Percentiles rank a stretch among this genome's conserved stretches.
Conservation (phyloP, 2,329 filamentous ascomycete genomes). For the Fusarium pseudoanthophilum region DNA sequence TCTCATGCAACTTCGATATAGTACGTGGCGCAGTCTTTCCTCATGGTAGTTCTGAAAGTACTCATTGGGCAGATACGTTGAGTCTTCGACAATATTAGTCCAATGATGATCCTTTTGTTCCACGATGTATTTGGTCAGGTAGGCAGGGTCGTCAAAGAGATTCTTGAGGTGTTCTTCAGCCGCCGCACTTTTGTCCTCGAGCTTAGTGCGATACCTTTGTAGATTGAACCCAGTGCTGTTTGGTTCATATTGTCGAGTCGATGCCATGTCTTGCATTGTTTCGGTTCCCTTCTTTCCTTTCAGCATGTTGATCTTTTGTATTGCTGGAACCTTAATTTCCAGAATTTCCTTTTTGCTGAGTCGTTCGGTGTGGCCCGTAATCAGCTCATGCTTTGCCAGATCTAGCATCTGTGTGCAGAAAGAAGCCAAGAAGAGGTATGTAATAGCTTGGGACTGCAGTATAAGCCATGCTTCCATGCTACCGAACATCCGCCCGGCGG, state of each 20-base stretch:
- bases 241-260: conserved; percentile 30
- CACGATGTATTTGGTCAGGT: conserved; percentile 23
- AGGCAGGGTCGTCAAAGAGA: conserved; percentile 37
- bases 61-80: not conserved
- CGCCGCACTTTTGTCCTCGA: conserved; percentile 5
- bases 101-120: conserved; percentile 42
- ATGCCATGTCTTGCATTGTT: conserved; percentile 23
- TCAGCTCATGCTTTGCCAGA: not conserved
- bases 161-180: conserved; percentile 26
- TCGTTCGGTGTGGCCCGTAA: not conserved
- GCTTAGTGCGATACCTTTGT: not conserved
- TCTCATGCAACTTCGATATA: conserved; percentile 34
- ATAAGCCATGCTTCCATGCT: conserved; percentile 32
- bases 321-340: not conserved
- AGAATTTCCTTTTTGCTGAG: not conserved
- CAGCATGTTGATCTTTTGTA: not conserved
- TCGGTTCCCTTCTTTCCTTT: not conserved
- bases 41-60: conserved; percentile 17
- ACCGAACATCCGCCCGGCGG: not conserved
- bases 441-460: conserved; percentile 32
- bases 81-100: conserved; percentile 26
- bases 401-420: conserved; percentile 24
- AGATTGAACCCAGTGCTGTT: not conserved
- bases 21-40: not conserved
- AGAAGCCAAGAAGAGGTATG: conserved; percentile 24